A percentile compares a stretch with the other conserved stretches of the same genome.
These are phyloP conservation scores for Neocucurbitaria cava DNA, from an alignment of 2,329 filamentous ascomycete genomes.

Conservation along the genomic window DNA sequence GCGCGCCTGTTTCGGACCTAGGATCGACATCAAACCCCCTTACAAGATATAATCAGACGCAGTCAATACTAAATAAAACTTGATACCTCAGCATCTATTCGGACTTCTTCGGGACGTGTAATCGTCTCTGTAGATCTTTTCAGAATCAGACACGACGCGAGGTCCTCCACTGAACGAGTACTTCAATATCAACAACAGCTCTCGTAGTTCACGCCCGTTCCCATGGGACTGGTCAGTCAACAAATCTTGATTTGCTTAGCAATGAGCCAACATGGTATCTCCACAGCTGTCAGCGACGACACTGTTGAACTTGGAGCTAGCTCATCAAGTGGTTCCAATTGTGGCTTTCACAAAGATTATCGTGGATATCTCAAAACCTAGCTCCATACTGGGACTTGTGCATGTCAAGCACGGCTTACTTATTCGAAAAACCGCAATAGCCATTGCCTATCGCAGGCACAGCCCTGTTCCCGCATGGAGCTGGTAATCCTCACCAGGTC, in stretches of 20 bases:
- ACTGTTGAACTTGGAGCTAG: not conserved
- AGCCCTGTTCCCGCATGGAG: not conserved
- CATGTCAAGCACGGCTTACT: not conserved
- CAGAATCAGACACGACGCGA: not conserved
- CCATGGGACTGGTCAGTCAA: no score
- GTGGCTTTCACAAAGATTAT: not conserved
- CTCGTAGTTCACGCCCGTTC: no score
- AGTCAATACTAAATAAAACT: no score
- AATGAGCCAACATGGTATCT: not conserved
- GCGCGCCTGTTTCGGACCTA: not conserved
- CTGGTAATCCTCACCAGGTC: not conserved
- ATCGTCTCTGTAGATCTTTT: not conserved
- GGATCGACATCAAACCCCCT: no score
- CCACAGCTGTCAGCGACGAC: not conserved
- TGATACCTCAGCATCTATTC: not conserved
- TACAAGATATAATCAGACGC: no score
- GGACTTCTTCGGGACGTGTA: not conserved
- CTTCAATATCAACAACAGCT: no score
- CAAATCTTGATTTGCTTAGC: no score
- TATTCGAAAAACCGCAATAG: not conserved
- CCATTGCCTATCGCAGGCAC: not conserved
- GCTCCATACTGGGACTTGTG: not conserved
- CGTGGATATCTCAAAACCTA: not conserved
- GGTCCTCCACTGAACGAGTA: not conserved
- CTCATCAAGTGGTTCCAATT: not conserved